phyloP scores from a whole-genome alignment of 345 rosid genomes.

The Syzygium aqueum region DNA sequence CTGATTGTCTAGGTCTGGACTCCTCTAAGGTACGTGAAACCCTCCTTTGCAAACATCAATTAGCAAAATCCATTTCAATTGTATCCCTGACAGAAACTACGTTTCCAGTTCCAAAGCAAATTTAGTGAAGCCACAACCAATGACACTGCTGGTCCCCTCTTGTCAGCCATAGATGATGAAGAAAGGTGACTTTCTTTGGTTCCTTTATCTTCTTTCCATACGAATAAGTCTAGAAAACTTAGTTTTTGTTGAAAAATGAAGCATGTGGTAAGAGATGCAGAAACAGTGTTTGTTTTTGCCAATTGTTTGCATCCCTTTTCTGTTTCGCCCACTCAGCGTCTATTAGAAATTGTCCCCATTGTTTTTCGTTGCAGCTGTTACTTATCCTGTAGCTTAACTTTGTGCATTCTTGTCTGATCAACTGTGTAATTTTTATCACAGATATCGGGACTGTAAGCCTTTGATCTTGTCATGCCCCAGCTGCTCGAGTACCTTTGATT shows the following conservation, averaged over 20 bases:
- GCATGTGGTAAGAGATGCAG: not conserved
- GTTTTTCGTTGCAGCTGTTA: not conserved
- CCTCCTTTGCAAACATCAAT: not conserved
- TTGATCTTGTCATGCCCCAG: slow-evolving; percentile 72
- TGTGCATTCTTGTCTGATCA: not conserved
- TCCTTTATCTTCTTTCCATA: not conserved
- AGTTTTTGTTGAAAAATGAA: not conserved
- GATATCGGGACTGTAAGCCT: slow-evolving; percentile 74
- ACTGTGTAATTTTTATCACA: slow-evolving; percentile 19
- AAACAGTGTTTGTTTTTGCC: not conserved
- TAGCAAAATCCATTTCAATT: not conserved
- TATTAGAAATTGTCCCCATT: not conserved
- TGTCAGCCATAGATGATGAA: slow-evolving; percentile 57
- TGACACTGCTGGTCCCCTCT: slow-evolving; percentile 46
- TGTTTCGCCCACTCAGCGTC: not conserved
- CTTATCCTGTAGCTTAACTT: not conserved
- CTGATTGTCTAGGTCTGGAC: slow-evolving; percentile 95
- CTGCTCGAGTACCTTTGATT: slow-evolving; percentile 67
- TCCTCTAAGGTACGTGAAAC: slow-evolving; percentile 66
- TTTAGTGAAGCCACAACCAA: slow-evolving; percentile 32
- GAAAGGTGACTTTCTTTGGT: slow-evolving; percentile 49
- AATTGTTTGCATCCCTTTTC: not conserved
- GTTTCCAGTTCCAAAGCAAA: slow-evolving; percentile 58
- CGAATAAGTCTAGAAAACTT: not conserved
- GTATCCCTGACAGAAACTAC: not conserved